Base-by-base conservation (phyloP, 805 yeast species). In the Kazachstania martiniae region DNA sequence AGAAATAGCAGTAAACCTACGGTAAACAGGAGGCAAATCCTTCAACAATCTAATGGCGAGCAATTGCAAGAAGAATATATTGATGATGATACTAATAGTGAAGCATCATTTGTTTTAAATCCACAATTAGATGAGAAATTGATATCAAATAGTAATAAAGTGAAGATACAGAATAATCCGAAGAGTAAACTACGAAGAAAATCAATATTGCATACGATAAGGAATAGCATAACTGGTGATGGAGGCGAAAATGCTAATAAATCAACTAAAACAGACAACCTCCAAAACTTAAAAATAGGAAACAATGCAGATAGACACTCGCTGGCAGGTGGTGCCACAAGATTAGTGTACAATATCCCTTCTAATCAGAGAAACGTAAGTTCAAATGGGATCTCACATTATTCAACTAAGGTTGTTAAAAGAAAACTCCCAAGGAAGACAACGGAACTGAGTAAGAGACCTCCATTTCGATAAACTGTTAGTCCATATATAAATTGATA, bases 61-160 rank as follows among this genome's bases (percentile, higher is more conserved):
- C 25, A 5, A 5, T 7, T 4, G 12, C 22, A 28, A 14, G n/a
- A n/a, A 13, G 28, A 35, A n/a, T 31, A 30, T 17, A 39, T 35
- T 8, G 44, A 39, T 21, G 59, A 51, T 18, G 56, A 51, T 14
- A 51, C 42, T 26, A 51, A 41, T 18, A 55, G 59, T 29, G 60
- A 53, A 26, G 60, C 58, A 3, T 55, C 60, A 1, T 55, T 55
- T 34, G 47, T 55, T 5, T 36, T 55, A 14, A 53, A 55, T 29
- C 60, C 60, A 3, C n/a, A 21, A 10, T 5, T 9, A 27, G 7
- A 21, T 27, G n/a, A 18, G 34, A 10, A 28, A 25, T n/a, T 27
- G 32, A 2, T 35, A 17, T 8, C 35, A 27, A 23, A 32, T 29
- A n/a, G 17, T n/a, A 17, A 22, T 29, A 12, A 31, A 16, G 27